phyloP scores from a whole-genome alignment of 306 rosid species.

The peach (Prunus persica) region DNA sequence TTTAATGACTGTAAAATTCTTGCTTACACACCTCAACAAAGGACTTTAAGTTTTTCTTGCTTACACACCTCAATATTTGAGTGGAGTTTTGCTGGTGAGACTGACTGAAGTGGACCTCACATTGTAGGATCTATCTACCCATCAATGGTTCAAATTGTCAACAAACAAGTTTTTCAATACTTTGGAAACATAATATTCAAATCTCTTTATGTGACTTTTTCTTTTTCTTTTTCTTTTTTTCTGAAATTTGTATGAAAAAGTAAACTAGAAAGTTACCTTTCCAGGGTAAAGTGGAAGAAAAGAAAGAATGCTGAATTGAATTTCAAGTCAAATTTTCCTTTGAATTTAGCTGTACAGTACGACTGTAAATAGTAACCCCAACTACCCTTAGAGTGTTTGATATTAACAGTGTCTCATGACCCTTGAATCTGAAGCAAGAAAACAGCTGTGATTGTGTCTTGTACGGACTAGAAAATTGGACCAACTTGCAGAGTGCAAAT shows the following conservation, averaged over 20 bases:
- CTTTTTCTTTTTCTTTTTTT: no score
- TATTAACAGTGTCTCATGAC: neutral
- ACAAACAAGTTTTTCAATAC: no score
- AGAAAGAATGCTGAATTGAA: neutral
- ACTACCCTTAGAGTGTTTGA: neutral
- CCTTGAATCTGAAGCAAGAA: neutral
- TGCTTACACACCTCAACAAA: neutral
- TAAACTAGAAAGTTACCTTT: neutral
- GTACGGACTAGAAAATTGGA: neutral
- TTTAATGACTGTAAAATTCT: neutral
- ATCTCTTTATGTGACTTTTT: no score
- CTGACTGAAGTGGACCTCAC: no score
- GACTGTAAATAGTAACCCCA: neutral
- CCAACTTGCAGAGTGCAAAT: neutral
- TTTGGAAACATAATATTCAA: no score
- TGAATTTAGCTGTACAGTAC: neutral
- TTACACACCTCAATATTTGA: neutral
- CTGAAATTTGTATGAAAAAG: neutral
- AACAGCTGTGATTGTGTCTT: neutral
- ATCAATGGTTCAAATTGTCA: neutral
- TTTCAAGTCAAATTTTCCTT: neutral
- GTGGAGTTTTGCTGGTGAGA: no score
- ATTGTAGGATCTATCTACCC: neutral
- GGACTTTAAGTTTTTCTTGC: neutral
- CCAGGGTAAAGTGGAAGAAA: neutral